A percentile compares a stretch with the other conserved stretches of the same genome.
Evolutionary conservation across 441 rosid species (phyloP).

Genomic region (Erodium moschatum): DNA sequence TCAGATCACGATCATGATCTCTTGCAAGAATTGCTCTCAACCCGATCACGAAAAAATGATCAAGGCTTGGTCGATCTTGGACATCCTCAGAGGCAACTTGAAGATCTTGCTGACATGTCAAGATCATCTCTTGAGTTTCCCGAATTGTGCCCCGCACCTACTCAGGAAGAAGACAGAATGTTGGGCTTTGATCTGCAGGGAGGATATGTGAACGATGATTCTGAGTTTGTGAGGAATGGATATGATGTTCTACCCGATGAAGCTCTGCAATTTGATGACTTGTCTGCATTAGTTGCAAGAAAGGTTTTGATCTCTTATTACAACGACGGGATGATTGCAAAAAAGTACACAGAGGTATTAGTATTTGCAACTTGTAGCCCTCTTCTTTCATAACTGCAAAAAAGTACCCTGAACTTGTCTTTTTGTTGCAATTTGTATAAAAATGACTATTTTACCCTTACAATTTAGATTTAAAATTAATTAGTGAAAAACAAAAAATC

Average conservation of each 20-base stretch:
- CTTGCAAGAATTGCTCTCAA: slow-evolving; percentile 21
- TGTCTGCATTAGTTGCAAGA: slow-evolving; percentile 20
- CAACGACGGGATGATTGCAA: no score
- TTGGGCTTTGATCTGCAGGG: slow-evolving; percentile 24
- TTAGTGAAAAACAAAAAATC: no score
- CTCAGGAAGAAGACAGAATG: slow-evolving; percentile 22
- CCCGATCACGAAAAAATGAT: slow-evolving; percentile 13
- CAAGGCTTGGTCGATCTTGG: slow-evolving; percentile 18
- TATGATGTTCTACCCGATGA: slow-evolving; percentile 24
- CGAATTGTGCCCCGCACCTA: slow-evolving; percentile 26
- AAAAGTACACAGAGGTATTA: no score
- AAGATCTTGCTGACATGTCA: slow-evolving; percentile 18
- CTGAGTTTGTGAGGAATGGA: slow-evolving; percentile 18
- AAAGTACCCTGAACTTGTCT: no score
- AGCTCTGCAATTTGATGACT: slow-evolving; percentile 27
- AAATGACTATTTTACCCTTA: no score
- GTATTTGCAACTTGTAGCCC: no score
- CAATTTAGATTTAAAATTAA: no score
- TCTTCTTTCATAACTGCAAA: no score
- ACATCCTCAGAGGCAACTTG: slow-evolving; percentile 25
- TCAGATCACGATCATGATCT: slow-evolving; percentile 14
- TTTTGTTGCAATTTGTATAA: no score
- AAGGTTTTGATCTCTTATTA: slow-evolving; percentile 24
- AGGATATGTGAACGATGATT: slow-evolving; percentile 17
- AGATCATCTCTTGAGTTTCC: slow-evolving; percentile 16